Base-by-base conservation (phyloP, 1,284 basidiomycete genomes). In the Hymenochaete sp. region DNA sequence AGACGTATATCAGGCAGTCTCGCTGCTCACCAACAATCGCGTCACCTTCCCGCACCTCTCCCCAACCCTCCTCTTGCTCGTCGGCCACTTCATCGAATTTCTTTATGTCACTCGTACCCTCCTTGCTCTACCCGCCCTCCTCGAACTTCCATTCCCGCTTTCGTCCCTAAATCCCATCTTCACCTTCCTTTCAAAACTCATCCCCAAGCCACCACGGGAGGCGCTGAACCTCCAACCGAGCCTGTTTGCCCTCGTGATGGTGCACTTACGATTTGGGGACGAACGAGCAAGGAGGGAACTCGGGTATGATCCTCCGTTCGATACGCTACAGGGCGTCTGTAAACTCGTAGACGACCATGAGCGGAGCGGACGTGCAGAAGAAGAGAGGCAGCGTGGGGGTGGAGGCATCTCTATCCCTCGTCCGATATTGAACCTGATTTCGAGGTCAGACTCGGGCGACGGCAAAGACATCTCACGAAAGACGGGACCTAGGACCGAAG, bases 261-360 rank as follows among this genome's bases (percentile, higher is more conserved):
- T 80, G 6, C 83, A 86, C 54, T 61, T 84, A 38, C 67, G 83
- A 35, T 82, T 83, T 53, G 79, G 84, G 52, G 81, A 84, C 56
- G 75, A 78, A 10, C 71, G 77, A 24, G 82, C 83, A 13, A 70
- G 79, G 1, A 57, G 81, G 3, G 82, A 82, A 2, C 64, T 86
- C 4, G 81, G 81, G 22, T 86, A 83, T 55, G 57, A 59, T 27
- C 75, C 77, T 2, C 66, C 62, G 2, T 82, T 73, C 67, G 79
- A 72, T 8, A 79, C 77, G 5, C 45, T 76, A 31, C 55, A 62
- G 49, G 66, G 62, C 2, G 51, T 64, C 33, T 68, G 66, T 55
- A 62, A 65, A 56, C 57, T 64, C 2, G 70, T 68, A 4, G 65
- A 71, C 16, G 79, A 79, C 52, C 66, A 78, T 53, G 58, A 59